A percentile compares a stretch with the other conserved stretches of the same genome.
Conservation (phyloP, 1,139 yeast genomes). For the Citeromyces siamensis region DNA sequence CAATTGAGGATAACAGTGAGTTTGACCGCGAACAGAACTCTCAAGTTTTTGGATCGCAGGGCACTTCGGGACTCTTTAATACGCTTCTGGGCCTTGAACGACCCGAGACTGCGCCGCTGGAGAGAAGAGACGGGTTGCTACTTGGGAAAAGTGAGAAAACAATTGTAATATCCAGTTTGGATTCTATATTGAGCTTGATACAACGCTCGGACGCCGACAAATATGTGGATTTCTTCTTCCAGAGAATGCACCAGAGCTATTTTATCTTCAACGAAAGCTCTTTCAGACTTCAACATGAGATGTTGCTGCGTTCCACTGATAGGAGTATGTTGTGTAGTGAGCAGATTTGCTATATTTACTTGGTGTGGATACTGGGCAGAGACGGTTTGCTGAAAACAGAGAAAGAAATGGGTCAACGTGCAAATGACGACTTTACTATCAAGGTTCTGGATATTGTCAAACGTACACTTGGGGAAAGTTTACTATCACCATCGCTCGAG, state of each 20-base stretch:
- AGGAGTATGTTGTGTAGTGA: slow-evolving; percentile 12
- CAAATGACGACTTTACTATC: slow-evolving; percentile 15
- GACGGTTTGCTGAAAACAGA: slow-evolving; percentile 10
- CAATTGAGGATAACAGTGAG: not conserved
- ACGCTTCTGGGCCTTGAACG: slow-evolving; percentile 2
- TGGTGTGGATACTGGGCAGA: slow-evolving; percentile 28
- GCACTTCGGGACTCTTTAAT: not conserved
- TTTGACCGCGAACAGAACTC: not conserved
- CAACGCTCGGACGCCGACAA: slow-evolving; percentile 20
- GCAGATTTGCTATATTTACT: slow-evolving; percentile 27
- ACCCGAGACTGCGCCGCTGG: not conserved
- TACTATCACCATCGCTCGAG: slow-evolving; percentile 26
- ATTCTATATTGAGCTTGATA: slow-evolving; percentile 14
- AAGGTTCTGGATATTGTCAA: slow-evolving; percentile 25
- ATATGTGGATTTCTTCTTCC: slow-evolving; percentile 24
- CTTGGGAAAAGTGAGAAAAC: no score
- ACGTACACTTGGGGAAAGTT: slow-evolving; percentile 26
- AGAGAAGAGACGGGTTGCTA: not conserved
- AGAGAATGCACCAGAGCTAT: slow-evolving; percentile 26
- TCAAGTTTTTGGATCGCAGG: slow-evolving; percentile 1
- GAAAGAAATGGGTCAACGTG: slow-evolving; percentile 13
- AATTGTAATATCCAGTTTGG: not conserved
- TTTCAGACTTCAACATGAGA: slow-evolving; percentile 14
- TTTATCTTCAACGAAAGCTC: slow-evolving; percentile 22
- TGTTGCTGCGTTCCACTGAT: slow-evolving; percentile 7